Evolutionary conservation across 495 filamentous ascomycete species (phyloP), one percentile per base, ranked within the genome.

Genomic region (Clavariopsis aquatica): DNA sequence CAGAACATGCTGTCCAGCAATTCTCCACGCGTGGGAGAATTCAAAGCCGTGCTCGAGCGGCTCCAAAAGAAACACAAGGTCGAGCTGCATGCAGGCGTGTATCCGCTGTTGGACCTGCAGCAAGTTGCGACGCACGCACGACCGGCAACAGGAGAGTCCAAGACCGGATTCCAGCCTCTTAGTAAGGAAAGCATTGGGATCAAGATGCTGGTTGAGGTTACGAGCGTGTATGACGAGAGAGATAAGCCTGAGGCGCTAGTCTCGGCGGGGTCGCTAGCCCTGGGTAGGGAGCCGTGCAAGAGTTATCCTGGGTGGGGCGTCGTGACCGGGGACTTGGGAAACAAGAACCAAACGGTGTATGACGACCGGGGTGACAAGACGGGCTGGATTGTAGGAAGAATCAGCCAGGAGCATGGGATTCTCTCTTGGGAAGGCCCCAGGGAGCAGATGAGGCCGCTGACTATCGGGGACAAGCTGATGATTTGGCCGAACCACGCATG

Each of bases 401-500:
- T 78, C 19, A 75, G 73, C 57, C 76, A 78, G 51, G 76, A 78
- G 64, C 76, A 78, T 65, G 76, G 76, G 0, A 69, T 78, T 10
- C 56, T 78, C 31, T 66, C 57, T 2, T 78, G 83, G 82, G 74
- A 76, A 70, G 65, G 83, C 71, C 1, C 60, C 51, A 41, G 70
- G 69, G 77, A 81, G 66, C 68, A 80, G 65, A 71, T 89, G 78
- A 80, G 85, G 68, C 72, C 80, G 76, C 53, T 91, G 74, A 49
- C 60, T 20, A 76, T 86, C 24, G 87, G 87, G 9, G 74, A 84
- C 68, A 82, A 84, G 56, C 80, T 94, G 24, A 79, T 86, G 52
- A 78, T 96, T 12, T 93, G 86, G 82, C 91, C 92, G 0, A 95
- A 95, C 69, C 92, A 96, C 75, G 83, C 89, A 41, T 96, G 92